Base-by-base conservation (phyloP, 257 asterid species). In the Capsicum baccatum region DNA sequence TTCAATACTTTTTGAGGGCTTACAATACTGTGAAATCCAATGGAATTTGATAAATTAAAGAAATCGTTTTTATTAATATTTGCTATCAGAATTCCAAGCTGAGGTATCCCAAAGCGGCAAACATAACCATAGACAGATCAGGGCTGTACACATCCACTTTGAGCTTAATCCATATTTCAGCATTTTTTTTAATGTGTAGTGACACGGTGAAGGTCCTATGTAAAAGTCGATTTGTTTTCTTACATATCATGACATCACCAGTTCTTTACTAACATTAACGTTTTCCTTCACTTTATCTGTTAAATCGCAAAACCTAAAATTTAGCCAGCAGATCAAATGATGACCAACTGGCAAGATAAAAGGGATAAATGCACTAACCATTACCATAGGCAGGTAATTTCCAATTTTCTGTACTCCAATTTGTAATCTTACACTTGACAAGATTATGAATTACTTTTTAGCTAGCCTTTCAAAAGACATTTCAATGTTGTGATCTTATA, bases 261-360 rank as follows among this genome's bases (percentile, higher is more conserved):
- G 80, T 42, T 19, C 3, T 19, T 47, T 12, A 48, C 42, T 73
- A 35, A 11, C 80, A 73, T 26, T 59, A 48, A 73, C 3, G 3
- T 73, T 42, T n/a, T 9, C 59, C 42, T 73, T 47, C 17, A 48
- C 59, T 19, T 73, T 12, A 50, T 21, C 60, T 74, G 44, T 74
- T 74, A 50, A 74, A 48, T 74, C 11, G 11, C 17, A 74, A 52
- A 21, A 74, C 13, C 60, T 48, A 48, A n/a, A 48, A 42, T 74
- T 74, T 9, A 63, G 69, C 7, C 80, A 48, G 19, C 42, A 74
- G 42, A 74, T 74, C 60, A 74, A 74, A 60, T 52, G 42, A 74
- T 48, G 44, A 48, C 33, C 80, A 74, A 73, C 60, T 50, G 80
- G n/a, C n/a, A 74, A 73, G 80, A 74, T 21, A 59, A 12, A 73